phyloP scores from a whole-genome alignment of 2,329 filamentous ascomycete genomes.

The Beauveria sp. region DNA sequence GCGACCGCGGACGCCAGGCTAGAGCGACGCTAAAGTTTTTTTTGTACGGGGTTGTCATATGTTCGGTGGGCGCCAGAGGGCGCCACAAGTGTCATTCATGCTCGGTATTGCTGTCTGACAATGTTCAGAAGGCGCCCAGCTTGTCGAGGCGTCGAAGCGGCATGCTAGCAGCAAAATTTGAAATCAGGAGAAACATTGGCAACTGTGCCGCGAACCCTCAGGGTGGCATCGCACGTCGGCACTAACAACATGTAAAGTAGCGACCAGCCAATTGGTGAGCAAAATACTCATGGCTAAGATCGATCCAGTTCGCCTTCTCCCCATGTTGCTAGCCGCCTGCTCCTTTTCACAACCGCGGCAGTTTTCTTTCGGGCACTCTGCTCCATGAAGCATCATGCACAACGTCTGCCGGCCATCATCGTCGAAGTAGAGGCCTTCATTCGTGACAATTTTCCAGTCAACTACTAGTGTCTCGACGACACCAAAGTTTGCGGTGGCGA shows the following conservation, averaged over 20 bases:
- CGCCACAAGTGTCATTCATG: not conserved
- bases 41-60: not conserved
- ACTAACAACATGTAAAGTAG: not conserved
- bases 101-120: not conserved
- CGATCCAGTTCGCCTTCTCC: not conserved
- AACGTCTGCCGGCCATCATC: no score
- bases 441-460: not conserved
- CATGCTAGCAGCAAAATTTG: not conserved
- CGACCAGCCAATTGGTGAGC: not conserved
- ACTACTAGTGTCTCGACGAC: not conserved
- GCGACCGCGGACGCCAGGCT: not conserved
- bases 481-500: not conserved
- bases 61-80: constrained; percentile 2
- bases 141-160: not conserved
- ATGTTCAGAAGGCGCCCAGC: not conserved
- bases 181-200: not conserved
- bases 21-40: not conserved
- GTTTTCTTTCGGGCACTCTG: no score
- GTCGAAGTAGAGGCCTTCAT: not conserved
- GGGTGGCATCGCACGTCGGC: not conserved
- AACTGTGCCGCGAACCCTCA: not conserved
- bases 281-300: not conserved
- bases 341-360: no score
- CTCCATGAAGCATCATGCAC: no score
- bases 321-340: no score